Evolutionary conservation across 2,329 filamentous ascomycete genomes (phyloP), one percentile per base, ranked within the genome.

Genomic region (Blastomyces percursus): DNA sequence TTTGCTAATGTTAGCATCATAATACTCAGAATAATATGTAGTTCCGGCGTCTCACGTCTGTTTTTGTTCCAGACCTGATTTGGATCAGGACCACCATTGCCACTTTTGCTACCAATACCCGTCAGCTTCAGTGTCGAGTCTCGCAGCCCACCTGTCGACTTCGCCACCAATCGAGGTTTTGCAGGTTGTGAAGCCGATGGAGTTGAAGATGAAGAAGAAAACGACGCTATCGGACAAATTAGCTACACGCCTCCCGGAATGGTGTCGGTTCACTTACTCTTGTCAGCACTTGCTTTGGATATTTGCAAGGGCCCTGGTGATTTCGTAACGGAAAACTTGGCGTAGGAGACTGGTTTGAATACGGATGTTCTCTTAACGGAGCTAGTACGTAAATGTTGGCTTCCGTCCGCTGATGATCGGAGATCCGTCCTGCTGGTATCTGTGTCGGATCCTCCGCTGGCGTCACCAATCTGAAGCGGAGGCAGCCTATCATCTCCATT

Each of bases 21-120:
- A 40, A 52, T 21, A 12, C 27, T 11, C 5, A 61, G 21, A 52
- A 19, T 44, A 46, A 44, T n/a, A 12, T 9, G 32, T 14, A 38
- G 40, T 54, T 61, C 35, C n/a, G 63, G 38, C 61, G 42, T 68
- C 78, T 69, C 78, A 79, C 83, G 83, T 75, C 84, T 79, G 70
- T 87, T 87, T 74, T 85, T 86, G 71, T 87, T 87, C 85, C 85
- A 87, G 59, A 87, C 85, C 73, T 85, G 84, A 73, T 80, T 85
- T n/a, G 83, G 83, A 74, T 87, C 84, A 59, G 85, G 84, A n/a
- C 82, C 83, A 66, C 74, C 73, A 65, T 73, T 73, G 61, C 79
- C 78, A 63, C 77, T 77, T 64, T 77, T 76, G 57, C 76, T 77
- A 61, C 75, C 75, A 62, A 71, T 74, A 62, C 80, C 73, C 58